Conservation (phyloP, 768 basidiomycete genomes). For the Harrya chromipes region DNA sequence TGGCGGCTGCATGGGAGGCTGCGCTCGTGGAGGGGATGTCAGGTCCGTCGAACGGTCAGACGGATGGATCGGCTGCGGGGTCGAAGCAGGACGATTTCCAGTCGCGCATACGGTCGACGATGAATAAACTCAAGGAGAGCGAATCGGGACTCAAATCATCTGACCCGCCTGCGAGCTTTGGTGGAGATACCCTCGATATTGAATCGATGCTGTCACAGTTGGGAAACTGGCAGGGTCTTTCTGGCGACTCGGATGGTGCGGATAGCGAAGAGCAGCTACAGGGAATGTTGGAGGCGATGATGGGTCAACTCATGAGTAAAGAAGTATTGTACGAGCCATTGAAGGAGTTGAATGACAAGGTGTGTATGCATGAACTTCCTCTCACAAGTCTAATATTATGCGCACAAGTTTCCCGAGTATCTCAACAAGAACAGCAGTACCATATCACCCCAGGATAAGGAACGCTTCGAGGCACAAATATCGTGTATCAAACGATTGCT, state of each 20-base stretch:
- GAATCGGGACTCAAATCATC: slow-evolving; percentile 41
- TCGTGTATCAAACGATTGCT: slow-evolving; percentile 55
- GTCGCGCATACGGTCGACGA: slow-evolving; percentile 63
- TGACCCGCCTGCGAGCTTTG: slow-evolving; percentile 1
- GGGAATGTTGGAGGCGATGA: slow-evolving; percentile 68
- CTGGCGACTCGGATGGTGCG: slow-evolving; percentile 29
- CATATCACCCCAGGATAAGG: slow-evolving; percentile 54
- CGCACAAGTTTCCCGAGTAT: slow-evolving; percentile 72
- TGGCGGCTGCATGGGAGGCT: slow-evolving; percentile 67
- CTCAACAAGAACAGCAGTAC: slow-evolving; percentile 52
- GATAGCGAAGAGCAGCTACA: slow-evolving; percentile 54
- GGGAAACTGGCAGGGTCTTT: slow-evolving; percentile 28
- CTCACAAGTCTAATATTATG: background rate
- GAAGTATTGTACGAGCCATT: slow-evolving; percentile 75
- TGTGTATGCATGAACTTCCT: background rate
- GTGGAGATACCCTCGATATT: slow-evolving; percentile 46
- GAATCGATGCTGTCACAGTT: slow-evolving; percentile 54
- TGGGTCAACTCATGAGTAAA: slow-evolving; percentile 32
- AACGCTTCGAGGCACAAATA: slow-evolving; percentile 64
- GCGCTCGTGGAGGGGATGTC: slow-evolving; percentile 55
- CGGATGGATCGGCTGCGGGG: slow-evolving; percentile 1
- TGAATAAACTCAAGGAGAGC: slow-evolving; percentile 70
- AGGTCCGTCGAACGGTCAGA: slow-evolving; percentile 4
- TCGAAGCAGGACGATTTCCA: slow-evolving; percentile 51
- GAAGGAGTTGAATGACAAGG: slow-evolving; percentile 57